Base-by-base conservation (phyloP, 116 monocot genomes). In the Cymodocea nodosa region DNA sequence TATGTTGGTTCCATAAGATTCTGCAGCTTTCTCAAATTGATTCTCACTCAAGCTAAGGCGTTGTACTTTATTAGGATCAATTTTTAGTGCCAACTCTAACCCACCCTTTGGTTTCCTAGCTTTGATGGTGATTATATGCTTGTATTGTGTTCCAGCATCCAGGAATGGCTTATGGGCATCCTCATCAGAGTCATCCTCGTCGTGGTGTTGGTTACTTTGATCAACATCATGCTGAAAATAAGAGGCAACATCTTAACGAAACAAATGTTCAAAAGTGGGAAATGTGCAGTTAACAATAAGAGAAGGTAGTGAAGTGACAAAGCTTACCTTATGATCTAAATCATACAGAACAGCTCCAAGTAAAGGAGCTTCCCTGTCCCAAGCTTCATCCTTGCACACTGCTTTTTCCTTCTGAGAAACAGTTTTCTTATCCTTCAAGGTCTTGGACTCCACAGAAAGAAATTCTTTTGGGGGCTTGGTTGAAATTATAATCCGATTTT, bases 401-500 rank as follows among this genome's bases (percentile, higher is more conserved):
- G 34, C 57, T n/a, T 78, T 79, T 56, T 24, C 69, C 52, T 48
- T 73, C 8, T 54, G 67, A 40, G 74, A 70, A 36, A n/a, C 70
- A 70, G 8, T 34, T 7, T 77, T 80, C 59, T 60, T 60, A 35
- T 77, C 77, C 35, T 59, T 73, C 15, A 36, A 63, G 60, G 36
- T 64, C 68, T 77, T 79, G 34, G 83, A 20, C 63, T 76, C 78
- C n/a, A n/a, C n/a, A n/a, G n/a, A n/a, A 68, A 85, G 79, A 56
- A 84, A 84, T 68, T 85, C 85, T 67, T 78, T 83, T 51, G 87
- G 92, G 10, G 84, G 87, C 51, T 87, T 83, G 14, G 92, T 87
- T 39, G 92, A 92, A 60, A 92, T 75, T 20, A 92, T 76, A 48
- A 92, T 68, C 36, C 77, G 82, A 9, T 62, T 56, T 70, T 77